Evolutionary conservation across 140 eudicot species (phyloP), one percentile per base, ranked within the genome.

Genomic region (Flaveria floridana): DNA sequence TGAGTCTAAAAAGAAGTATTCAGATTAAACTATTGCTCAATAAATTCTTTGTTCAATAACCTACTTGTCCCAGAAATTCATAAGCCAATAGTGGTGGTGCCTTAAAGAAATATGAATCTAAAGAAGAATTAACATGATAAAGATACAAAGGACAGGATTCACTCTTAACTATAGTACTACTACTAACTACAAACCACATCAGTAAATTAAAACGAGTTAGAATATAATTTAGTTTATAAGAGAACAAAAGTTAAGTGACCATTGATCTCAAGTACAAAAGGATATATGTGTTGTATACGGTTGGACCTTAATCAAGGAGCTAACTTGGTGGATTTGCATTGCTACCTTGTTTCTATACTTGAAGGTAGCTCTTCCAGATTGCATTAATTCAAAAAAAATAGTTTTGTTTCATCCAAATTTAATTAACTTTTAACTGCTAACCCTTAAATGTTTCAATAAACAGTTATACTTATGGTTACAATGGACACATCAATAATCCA

Each of bases 291-390:
- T 1, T 55, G 19, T 55, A 55, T 55, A 48, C 14, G 16, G 37
- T 57, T 57, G 23, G 65, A 57, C 44, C 79, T 74, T 65, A 37
- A 50, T 37, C 42, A 73, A 21, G 46, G 18, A 56, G 52, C 76
- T 56, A 19, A 8, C 51, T 44, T 48, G 55, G 18, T 13, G 55
- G 55, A 48, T 42, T 58, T 63, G 59, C 5, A 20, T 71, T 20
- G 76, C 55, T 53, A 37, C 53, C 13, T 20, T 57, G 65, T 39
- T 58, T 44, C 59, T 73, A 73, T 20, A 57, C 41, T 30, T 51
- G 79, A 5, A 48, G 3, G 30, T 12, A 44, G 52, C 11, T 46
- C 34, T 19, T 75, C 79, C 3, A 28, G 37, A 28, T 48, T 19
- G 68, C 74, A 76, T 18, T 74, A 3, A 47, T 50, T 34, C 16